Evolutionary conservation across 139 green algal genomes (phyloP).

Genomic region (Yamagishiella unicocca): DNA sequence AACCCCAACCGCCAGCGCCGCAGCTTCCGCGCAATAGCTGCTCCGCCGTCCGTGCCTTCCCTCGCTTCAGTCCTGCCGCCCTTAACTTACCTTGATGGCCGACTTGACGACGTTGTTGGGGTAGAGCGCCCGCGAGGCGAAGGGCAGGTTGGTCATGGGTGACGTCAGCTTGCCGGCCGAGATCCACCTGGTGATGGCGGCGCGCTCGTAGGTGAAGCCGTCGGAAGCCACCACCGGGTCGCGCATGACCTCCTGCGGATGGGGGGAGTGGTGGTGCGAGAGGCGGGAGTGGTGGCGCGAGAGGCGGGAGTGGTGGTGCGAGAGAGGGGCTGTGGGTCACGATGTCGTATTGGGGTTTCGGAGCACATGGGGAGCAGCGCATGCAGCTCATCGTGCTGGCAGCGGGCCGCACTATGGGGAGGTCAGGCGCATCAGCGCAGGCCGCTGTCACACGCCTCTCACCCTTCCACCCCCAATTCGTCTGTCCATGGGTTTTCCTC

Average conservation of each 20-base stretch:
- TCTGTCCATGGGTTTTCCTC: too few relatives aligned
- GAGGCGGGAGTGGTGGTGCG: not conserved
- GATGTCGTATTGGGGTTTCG: too few relatives aligned
- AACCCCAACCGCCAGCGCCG: too few relatives aligned
- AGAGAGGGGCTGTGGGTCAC: too few relatives aligned
- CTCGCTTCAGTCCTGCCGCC: not conserved
- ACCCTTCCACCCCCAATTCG: not conserved
- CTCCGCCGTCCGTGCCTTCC: too few relatives aligned
- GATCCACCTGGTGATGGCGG: slow-evolving; percentile 28
- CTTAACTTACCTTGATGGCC: slow-evolving; percentile 32
- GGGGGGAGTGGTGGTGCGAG: not conserved
- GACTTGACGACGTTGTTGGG: slow-evolving; percentile 43
- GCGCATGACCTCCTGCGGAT: slow-evolving; percentile 26
- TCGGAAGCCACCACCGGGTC: slow-evolving; percentile 39
- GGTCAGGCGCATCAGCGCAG: too few relatives aligned
- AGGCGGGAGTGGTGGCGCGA: not conserved
- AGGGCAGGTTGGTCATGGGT: slow-evolving; percentile 50
- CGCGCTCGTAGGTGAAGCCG: slow-evolving; percentile 50
- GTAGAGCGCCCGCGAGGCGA: slow-evolving; percentile 16
- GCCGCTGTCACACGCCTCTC: too few relatives aligned
- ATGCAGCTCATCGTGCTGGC: too few relatives aligned
- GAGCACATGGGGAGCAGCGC: too few relatives aligned
- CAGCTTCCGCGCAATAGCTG: too few relatives aligned
- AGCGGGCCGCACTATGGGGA: too few relatives aligned
- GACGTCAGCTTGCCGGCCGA: not conserved